These are phyloP conservation scores for Macadamia tetraphylla DNA, from an alignment of 164 flowering plant species.

Conservation along the genomic window DNA sequence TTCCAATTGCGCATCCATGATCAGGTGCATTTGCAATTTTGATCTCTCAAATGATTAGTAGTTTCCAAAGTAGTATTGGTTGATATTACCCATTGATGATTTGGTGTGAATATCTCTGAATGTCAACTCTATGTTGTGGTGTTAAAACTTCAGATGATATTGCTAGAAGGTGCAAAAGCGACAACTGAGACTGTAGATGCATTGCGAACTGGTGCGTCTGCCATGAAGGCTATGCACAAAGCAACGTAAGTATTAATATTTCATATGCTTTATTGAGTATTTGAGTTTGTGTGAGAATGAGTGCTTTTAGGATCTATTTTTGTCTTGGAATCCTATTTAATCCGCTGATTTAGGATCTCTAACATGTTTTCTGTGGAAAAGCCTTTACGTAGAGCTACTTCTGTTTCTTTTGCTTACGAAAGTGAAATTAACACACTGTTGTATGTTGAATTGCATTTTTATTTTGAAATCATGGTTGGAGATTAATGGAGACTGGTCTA, in stretches of 20 bases:
- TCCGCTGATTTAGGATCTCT: too few relatives aligned
- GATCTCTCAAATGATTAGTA: not conserved
- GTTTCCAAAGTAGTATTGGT: not conserved
- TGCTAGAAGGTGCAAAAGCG: conserved; percentile 48
- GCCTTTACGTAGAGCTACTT: too few relatives aligned
- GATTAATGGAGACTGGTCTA: too few relatives aligned
- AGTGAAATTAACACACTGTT: too few relatives aligned
- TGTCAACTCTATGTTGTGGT: not conserved
- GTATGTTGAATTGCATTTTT: too few relatives aligned
- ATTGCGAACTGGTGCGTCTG: conserved; percentile 40
- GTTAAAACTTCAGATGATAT: conserved; percentile 24
- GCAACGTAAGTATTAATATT: conserved; percentile 31
- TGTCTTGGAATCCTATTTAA: not conserved
- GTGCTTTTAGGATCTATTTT: not conserved
- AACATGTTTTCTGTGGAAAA: too few relatives aligned
- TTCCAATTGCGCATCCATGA: conserved; percentile 42
- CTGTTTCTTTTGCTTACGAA: too few relatives aligned
- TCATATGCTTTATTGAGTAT: not conserved
- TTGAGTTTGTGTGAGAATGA: not conserved
- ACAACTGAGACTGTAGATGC: conserved; percentile 48
- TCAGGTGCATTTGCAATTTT: conserved; percentile 22
- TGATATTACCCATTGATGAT: not conserved
- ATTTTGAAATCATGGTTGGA: too few relatives aligned
- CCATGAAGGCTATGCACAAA: conserved; percentile 49
- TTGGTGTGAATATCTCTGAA: not conserved